Base-by-base conservation (phyloP, 1,139 yeast species). In the Taiozyma sp. region DNA sequence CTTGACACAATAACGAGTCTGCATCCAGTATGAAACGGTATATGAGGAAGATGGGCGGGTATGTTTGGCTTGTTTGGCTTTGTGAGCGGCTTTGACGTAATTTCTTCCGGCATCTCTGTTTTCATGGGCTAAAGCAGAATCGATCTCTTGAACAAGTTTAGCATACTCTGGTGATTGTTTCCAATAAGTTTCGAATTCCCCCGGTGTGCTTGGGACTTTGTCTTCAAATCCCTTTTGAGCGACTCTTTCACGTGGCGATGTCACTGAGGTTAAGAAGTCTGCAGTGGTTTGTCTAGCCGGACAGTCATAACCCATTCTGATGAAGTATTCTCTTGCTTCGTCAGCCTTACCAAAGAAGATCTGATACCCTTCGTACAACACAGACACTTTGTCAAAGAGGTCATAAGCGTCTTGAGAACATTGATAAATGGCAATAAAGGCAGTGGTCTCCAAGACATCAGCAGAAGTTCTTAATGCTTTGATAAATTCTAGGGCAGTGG, bases 231-330 rank as follows among this genome's bases (percentile, higher is more conserved):
- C 95, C 24, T 71, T 67, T 51, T 68, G 68, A 5, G 79, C 67
- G 14, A 72, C 68, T 68, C 95, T 79, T 67, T 86, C 95, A 5
- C 74, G 70, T 10, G 96, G 92, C 61, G 84, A 83, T 4, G 96
- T 86, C 48, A 88, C 72, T 1, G 95, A 82, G 2, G 96, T 88
- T 63, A 89, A 73, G 67, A 79, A 89, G 66, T 89, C 96, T 13
- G 92, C 89, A 53, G 93, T 85, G 13, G 96, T 85, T 71, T 87
- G 92, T 67, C 96, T 81, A 39, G 77, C 74, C 38, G 89, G 87
- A 63, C 90, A 86, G 14, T 75, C 75, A 66, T 80, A 87, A 41
- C 95, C 95, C 88, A 86, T 82, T 42, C 74, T 74, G 49, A 70
- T 64, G 65, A 86, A 86, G 67, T 74, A 86, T 43, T 72, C 71